Evolutionary conservation across 768 basidiomycete genomes (phyloP), one percentile per base, ranked within the genome.

Genomic region (Lactifluus piperatus): DNA sequence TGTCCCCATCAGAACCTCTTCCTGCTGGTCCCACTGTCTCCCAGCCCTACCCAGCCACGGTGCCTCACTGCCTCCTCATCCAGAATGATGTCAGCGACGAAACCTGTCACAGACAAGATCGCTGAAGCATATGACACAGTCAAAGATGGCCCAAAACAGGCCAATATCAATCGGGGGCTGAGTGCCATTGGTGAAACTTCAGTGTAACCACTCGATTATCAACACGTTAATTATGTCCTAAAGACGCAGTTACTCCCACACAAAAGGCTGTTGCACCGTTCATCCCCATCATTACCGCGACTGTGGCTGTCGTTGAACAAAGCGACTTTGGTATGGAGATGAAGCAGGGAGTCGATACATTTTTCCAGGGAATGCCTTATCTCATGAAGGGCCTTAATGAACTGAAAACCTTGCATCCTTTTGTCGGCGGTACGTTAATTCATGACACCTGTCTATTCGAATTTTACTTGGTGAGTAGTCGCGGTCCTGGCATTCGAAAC

Each of bases 401-500:
- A 16, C 61, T 71, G 5, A 65, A 65, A 3, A 49, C 58, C 11
- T 51, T 71, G 18, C 71, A 71, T 39, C 69, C 70, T 2, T 67
- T 70, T 46, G 65, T 71, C 20, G 54, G 63, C 16, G 62, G 71
- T 71, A 34, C 22, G 64, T 50, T 39, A 24, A 29, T 34, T 46
- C 18, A 2, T 41, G 29, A 16, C 10, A 6, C 7, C 5, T 24
- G 29, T 16, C 3, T 45, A 39, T 16, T 13, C 5, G 6, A 27
- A 22, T 1, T 61, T 61, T 18, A 54, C 39, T 2, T 20, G 34
- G 29, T 7, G 26, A n/a, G 7, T 16, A 73, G 81, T 79, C 47
- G 79, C 75, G 29, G 76, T 81, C 18, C 65, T 74, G 13, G 79
- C 80, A 1, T 82, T 82, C 67, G 72, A 76, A 36, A 69, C 78